Conservation (phyloP, 164 flowering plant species). For the Dillenia suffruticosa region DNA sequence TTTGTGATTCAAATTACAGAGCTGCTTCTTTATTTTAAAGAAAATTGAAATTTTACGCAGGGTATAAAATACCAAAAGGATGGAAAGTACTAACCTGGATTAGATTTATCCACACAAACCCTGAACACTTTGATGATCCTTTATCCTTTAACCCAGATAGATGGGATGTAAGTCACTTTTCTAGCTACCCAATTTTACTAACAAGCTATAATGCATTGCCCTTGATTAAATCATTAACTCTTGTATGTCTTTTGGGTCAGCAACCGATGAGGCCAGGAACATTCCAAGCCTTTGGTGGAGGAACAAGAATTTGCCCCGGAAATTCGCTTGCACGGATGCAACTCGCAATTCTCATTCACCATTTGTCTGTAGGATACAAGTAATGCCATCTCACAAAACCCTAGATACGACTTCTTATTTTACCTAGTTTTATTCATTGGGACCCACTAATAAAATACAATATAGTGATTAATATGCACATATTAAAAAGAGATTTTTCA, state of each 20-base stretch:
- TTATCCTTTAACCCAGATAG: constrained; percentile 52
- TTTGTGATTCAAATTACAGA: background rate
- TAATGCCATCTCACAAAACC: constrained; percentile 11
- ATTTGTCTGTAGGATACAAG: constrained; percentile 47
- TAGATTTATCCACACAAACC: constrained; percentile 42
- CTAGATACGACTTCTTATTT: too few relatives aligned
- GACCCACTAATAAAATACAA: too few relatives aligned
- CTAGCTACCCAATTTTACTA: background rate
- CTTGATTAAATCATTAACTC: too few relatives aligned
- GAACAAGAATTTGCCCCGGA: constrained; percentile 47
- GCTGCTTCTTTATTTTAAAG: background rate
- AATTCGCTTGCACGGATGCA: constrained; percentile 48
- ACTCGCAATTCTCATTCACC: constrained; percentile 40
- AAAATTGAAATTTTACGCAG: constrained; percentile 20
- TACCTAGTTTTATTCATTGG: too few relatives aligned
- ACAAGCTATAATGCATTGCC: too few relatives aligned
- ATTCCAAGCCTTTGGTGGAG: constrained; percentile 47
- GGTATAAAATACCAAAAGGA: constrained; percentile 44
- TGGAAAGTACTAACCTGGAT: constrained; percentile 42
- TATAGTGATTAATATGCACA: too few relatives aligned
- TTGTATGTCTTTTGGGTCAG: constrained; percentile 10
- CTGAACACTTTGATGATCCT: constrained; percentile 48
- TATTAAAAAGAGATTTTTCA: too few relatives aligned
- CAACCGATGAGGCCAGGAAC: constrained; percentile 34
- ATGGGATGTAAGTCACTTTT: constrained; percentile 42